phyloP scores from a whole-genome alignment of 176 grass and related monocot species.

The Avena atlantica region DNA sequence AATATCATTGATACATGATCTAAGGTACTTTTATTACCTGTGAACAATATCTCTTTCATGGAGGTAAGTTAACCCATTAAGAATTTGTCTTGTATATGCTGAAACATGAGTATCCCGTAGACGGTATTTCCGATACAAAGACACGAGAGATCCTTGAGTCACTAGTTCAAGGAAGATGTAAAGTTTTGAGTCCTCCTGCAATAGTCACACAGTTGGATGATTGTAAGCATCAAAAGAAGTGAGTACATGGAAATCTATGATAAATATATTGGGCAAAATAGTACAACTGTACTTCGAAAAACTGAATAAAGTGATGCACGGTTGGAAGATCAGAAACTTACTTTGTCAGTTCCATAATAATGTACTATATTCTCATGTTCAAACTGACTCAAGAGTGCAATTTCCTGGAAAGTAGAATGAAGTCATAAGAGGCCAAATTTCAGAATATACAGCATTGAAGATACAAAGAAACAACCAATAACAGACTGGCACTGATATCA shows the following conservation, averaged over 20 bases:
- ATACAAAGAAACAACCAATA: slow-evolving; percentile 24
- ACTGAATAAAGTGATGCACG: background rate
- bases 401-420: slow-evolving; percentile 70
- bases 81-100: slow-evolving; percentile 90
- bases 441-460: slow-evolving; percentile 24
- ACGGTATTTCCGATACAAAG: slow-evolving; percentile 79
- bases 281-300: slow-evolving; percentile 12
- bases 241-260: background rate
- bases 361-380: slow-evolving; percentile 99
- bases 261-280: background rate
- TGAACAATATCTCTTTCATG: slow-evolving; percentile 91
- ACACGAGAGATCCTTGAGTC: slow-evolving; percentile 96
- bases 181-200: slow-evolving; percentile 89
- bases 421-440: slow-evolving; percentile 24
- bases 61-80: slow-evolving; percentile 88
- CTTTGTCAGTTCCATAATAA: slow-evolving; percentile 98
- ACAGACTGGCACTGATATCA: slow-evolving; percentile 21
- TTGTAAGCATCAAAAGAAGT: slow-evolving; percentile 25
- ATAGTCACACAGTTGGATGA: slow-evolving; percentile 31
- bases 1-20: slow-evolving; percentile 1
- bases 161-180: slow-evolving; percentile 96
- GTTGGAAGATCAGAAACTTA: slow-evolving; percentile 48
- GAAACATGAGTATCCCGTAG: slow-evolving; percentile 84
- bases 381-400: slow-evolving; percentile 95
- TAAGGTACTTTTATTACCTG: slow-evolving; percentile 61